Evolutionary conservation across 2,329 filamentous ascomycete species (phyloP), one percentile per base, ranked within the genome.

Genomic region (Fusarium transvaalense): DNA sequence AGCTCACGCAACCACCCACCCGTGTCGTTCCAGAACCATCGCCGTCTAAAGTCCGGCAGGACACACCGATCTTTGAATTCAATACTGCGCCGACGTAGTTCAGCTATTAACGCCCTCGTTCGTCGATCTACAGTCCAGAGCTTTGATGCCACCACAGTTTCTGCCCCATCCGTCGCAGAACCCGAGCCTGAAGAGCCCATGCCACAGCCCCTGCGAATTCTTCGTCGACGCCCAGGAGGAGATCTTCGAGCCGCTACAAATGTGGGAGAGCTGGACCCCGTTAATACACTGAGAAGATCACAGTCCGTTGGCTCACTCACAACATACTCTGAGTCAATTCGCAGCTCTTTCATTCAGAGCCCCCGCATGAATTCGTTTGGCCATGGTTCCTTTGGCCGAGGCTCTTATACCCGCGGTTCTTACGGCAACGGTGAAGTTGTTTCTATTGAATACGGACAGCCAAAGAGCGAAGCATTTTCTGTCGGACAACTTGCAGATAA

Each of bases 221-320:
- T 96, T 64, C 86, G 92, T 63, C 84, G 92, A 75, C 85, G 90
- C 15, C 92, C 92, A 9, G 92, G 92, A 47, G 92, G 92, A 34
- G 89, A 95, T 76, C 79, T 96, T 47, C 86, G 90, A 65, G 90
- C 89, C 17, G 90, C 87, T 37, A 85, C 85, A 19, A 90, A 90
- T 61, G 86, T 90, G 31, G 86, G 86, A 39, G 89, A 92, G 32
- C 76, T 90, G 5, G 86, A 89, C 45, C 75, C 79, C 10, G 74
- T 79, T 15, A 38, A 51, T 23, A 78, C 80, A 3, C 72, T 88
- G 39, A 82, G 84, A 54, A 83, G 83, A 74, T 87, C 88, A 17
- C 84, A 81, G 38, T 90, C 88, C 14, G 84, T 86, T 4, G 88
- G 85, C 2, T 90, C 88, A 1, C 72, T 90, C 42, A 86, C 86